Evolutionary conservation across 495 filamentous ascomycete species (phyloP), one percentile per base, ranked within the genome.

Genomic region (Xylaria grammica): DNA sequence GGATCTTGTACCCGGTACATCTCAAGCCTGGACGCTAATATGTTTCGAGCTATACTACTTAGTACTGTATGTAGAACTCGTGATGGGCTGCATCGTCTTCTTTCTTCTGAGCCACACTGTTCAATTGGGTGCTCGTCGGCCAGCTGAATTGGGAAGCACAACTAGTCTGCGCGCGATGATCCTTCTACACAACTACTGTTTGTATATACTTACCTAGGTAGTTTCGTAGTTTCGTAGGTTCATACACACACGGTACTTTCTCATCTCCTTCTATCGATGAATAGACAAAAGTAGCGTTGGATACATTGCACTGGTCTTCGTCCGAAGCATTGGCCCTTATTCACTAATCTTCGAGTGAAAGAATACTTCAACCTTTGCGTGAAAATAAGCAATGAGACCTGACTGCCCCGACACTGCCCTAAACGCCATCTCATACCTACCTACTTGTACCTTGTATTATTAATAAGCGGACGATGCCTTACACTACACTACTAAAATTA

Each of bases 71-170:
- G n/a, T n/a, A n/a, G n/a, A 17, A 17, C 38, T 45, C 19, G 9
- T 26, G 20, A 56, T 40, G 27, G 17, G 38, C 56, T 59, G 56
- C 38, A 20, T 22, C 36, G 27, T 34, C 40, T 52, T 24, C 56
- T 54, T 42, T 22, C 29, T 46, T 42, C 32, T 36, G 32, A 4
- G 38, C 48, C 20, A 51, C 48, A 19, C 26, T 44, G 20, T 50
- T 10, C 60, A 4, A 72, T 70, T 72, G 67, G 67, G 19, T 59
- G 24, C 9, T 29, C 32, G 9, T 67, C 70, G 68, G 70, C 61
- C 56, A 73, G 36, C 68, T 64, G 45, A 65, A 69, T 58, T 44
- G 46, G 68, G 70, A 71, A 73, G 22, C n/a, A n/a, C n/a, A n/a
- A n/a, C n/a, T 50, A 51, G 58, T 51, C 45, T 51, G 58, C 56